Percentiles rank a stretch among this genome's conserved stretches.
phyloP scores from a whole-genome alignment of 1,284 basidiomycete species.

The Malassezia vespertilionis region DNA sequence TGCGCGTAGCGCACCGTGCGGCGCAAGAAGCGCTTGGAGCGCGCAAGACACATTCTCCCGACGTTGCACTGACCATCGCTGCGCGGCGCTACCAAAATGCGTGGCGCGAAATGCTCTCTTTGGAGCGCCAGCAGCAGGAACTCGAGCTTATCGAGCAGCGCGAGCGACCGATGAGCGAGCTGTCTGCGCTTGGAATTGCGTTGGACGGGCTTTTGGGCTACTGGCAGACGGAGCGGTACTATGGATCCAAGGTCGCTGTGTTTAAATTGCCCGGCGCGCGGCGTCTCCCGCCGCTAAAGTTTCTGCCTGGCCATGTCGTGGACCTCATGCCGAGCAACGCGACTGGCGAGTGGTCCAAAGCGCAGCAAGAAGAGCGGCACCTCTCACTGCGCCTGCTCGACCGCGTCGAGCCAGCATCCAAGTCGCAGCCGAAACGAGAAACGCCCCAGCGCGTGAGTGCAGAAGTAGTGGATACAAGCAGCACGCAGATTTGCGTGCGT shows the following conservation, averaged over 20 bases:
- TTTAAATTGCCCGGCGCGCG: conserved; percentile 33
- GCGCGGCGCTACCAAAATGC: conserved; percentile 22
- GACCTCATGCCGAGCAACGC: conserved; percentile 22
- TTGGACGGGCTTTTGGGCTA: conserved; percentile 35
- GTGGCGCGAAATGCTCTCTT: conserved; percentile 25
- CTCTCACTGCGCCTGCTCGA: neutral
- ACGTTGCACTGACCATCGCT: neutral
- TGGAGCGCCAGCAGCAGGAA: conserved; percentile 27
- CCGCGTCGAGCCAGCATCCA: neutral
- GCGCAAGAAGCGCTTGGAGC: neutral
- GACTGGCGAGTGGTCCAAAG: conserved; percentile 1
- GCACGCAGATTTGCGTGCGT: conserved; percentile 28
- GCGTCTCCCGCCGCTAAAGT: conserved; percentile 25
- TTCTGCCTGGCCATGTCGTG: conserved; percentile 28
- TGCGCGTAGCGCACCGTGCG: conserved; percentile 7
- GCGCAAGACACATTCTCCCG: neutral
- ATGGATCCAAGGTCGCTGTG: conserved; percentile 31
- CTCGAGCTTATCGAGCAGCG: conserved; percentile 24
- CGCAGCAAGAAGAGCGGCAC: neutral
- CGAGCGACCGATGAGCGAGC: conserved; percentile 24
- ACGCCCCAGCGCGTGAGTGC: conserved; percentile 18
- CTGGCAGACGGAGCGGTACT: conserved; percentile 33
- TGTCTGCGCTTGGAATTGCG: conserved; percentile 27
- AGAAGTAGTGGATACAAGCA: conserved; percentile 29
- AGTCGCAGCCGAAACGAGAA: neutral